These are phyloP conservation scores for Narthecium ossifragum DNA, from an alignment of 106 monocot genomes.

Conservation along the genomic window DNA sequence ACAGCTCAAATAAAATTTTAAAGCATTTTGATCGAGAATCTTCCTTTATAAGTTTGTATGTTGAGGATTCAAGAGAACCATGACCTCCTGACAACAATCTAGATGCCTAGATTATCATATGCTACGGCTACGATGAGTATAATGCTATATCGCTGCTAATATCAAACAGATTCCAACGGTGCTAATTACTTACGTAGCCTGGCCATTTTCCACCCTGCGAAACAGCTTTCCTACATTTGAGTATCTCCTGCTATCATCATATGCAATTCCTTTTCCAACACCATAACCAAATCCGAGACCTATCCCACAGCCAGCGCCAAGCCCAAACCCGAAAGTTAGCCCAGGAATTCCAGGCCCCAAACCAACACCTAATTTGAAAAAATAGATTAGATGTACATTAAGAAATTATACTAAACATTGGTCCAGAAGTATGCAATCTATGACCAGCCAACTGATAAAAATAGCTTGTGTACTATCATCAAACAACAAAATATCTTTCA, in stretches of 20 bases:
- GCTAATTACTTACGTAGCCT: constrained; percentile 38
- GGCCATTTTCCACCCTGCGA: constrained; percentile 8
- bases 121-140: background rate
- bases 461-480: too few relatives aligned
- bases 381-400: background rate
- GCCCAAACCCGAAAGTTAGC: constrained; percentile 47
- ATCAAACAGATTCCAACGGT: background rate
- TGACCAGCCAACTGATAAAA: too few relatives aligned
- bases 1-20: too few relatives aligned
- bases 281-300: constrained; percentile 80
- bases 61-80: background rate
- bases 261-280: constrained; percentile 57
- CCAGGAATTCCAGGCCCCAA: constrained; percentile 68
- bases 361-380: constrained; percentile 37
- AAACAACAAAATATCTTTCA: background rate
- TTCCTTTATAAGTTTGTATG: too few relatives aligned
- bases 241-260: constrained; percentile 54
- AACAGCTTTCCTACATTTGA: constrained; percentile 63
- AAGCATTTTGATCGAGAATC: too few relatives aligned
- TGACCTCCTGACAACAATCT: background rate
- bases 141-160: background rate
- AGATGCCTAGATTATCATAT: too few relatives aligned
- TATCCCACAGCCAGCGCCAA: constrained; percentile 74
- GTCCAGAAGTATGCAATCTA: too few relatives aligned
- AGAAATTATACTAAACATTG: too few relatives aligned